Evolutionary conservation across 2,329 filamentous ascomycete species (phyloP).

Genomic region (Coniosporium tulheliwenetii): DNA sequence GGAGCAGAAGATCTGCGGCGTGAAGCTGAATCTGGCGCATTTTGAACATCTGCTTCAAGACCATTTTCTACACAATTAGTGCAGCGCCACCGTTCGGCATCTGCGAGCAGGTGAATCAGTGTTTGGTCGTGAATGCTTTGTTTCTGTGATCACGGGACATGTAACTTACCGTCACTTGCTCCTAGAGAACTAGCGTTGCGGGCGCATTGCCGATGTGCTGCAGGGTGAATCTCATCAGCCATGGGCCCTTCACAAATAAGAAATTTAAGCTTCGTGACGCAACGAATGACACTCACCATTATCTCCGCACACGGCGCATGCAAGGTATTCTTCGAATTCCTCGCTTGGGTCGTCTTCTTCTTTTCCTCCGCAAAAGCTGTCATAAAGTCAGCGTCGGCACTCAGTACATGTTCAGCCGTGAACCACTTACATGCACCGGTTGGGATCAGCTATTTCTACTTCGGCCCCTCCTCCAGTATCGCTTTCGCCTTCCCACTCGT

Average conservation of each 20-base stretch:
- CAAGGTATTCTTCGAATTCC: slow-evolving; percentile 64
- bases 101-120: slow-evolving; percentile 20
- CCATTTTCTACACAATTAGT: slow-evolving; percentile 38
- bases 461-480: slow-evolving; percentile 43
- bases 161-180: slow-evolving; percentile 45
- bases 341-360: slow-evolving; percentile 72
- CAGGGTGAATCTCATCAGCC: slow-evolving; percentile 25
- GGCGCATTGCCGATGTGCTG: slow-evolving; percentile 86
- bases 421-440: slow-evolving; percentile 48
- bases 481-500: slow-evolving; percentile 36
- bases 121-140: slow-evolving; percentile 5
- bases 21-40: slow-evolving; percentile 22
- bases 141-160: slow-evolving; percentile 4
- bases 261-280: slow-evolving; percentile 1
- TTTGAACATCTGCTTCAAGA: slow-evolving; percentile 26
- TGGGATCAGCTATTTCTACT: slow-evolving; percentile 34
- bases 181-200: slow-evolving; percentile 50
- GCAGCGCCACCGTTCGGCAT: slow-evolving; percentile 46
- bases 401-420: slow-evolving; percentile 8
- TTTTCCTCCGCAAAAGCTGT: slow-evolving; percentile 66
- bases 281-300: slow-evolving; percentile 47
- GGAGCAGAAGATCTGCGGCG: slow-evolving; percentile 45
- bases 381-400: slow-evolving; percentile 13
- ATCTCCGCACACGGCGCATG: slow-evolving; percentile 64
- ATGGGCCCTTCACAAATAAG: slow-evolving; percentile 14